These are phyloP conservation scores for Podaxis pistillaris DNA, from an alignment of 768 basidiomycete genomes.

Conservation along the genomic window DNA sequence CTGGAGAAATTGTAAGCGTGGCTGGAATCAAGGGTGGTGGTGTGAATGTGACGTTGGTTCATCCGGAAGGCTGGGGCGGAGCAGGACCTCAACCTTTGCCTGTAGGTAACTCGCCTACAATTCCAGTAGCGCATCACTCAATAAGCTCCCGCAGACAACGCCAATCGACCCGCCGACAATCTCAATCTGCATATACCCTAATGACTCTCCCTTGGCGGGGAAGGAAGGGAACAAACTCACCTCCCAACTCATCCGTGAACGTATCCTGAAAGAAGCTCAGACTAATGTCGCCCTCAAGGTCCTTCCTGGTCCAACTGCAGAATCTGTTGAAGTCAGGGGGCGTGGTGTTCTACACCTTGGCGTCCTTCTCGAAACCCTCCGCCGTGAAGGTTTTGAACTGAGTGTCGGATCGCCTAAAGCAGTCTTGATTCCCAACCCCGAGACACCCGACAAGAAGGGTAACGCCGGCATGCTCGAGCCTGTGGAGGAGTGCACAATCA, in stretches of 20 bases:
- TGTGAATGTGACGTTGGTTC: constrained; percentile 44
- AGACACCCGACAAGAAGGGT: constrained; percentile 21
- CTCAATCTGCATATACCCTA: constrained; percentile 44
- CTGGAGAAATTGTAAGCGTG: constrained; percentile 49
- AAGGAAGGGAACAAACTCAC: constrained; percentile 48
- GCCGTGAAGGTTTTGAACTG: constrained; percentile 49
- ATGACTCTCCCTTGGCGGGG: constrained; percentile 46
- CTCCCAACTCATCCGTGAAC: constrained; percentile 46
- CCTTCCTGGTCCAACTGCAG: constrained; percentile 47
- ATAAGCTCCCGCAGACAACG: constrained; percentile 29
- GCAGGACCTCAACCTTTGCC: constrained; percentile 39
- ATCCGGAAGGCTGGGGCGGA: constrained; percentile 43
- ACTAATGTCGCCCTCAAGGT: constrained; percentile 52
- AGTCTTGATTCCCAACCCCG: constrained; percentile 43
- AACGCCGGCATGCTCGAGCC: constrained; percentile 42
- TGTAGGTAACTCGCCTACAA: constrained; percentile 22
- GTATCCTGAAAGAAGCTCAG: constrained; percentile 47
- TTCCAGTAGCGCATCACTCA: neutral
- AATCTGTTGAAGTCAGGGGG: constrained; percentile 48
- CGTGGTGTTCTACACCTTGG: constrained; percentile 51
- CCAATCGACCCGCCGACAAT: constrained; percentile 53
- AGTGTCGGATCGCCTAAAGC: constrained; percentile 49
- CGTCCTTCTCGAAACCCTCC: constrained; percentile 47
- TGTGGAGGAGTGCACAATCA: constrained; percentile 43
- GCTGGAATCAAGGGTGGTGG: constrained; percentile 48